Percentiles rank a stretch among this genome's conserved stretches.
These are phyloP conservation scores for Trametes punicea DNA, from an alignment of 768 basidiomycete species.

Conservation along the genomic window DNA sequence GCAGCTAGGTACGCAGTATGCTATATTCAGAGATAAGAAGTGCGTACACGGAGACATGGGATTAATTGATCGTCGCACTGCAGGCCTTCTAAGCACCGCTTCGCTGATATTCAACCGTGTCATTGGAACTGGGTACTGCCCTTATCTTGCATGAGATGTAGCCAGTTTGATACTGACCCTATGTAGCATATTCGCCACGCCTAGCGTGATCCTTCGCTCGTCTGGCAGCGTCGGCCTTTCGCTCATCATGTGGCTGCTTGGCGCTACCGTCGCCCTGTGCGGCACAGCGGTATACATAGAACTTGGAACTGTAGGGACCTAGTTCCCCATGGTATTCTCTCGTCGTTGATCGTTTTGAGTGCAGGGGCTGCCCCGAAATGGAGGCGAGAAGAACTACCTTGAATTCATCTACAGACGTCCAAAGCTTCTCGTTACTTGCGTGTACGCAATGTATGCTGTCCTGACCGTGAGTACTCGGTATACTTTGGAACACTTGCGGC, in stretches of 20 bases:
- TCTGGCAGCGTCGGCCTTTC: constrained; percentile 71
- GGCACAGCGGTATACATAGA: constrained; percentile 76
- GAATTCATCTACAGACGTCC: constrained; percentile 68
- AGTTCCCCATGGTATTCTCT: background rate
- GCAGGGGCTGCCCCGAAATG: constrained; percentile 65
- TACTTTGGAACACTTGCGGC: background rate
- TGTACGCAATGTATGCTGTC: constrained; percentile 54
- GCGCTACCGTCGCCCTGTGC: constrained; percentile 57
- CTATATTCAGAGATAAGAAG: too few relatives aligned
- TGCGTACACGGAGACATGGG: too few relatives aligned
- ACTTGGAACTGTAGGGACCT: constrained; percentile 56
- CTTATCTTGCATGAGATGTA: background rate
- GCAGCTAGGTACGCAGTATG: constrained; percentile 42
- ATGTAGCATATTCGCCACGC: constrained; percentile 65
- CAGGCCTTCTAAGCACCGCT: constrained; percentile 34
- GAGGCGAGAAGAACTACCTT: constrained; percentile 75
- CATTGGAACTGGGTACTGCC: constrained; percentile 64
- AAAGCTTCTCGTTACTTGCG: constrained; percentile 56
- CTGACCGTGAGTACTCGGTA: constrained; percentile 45
- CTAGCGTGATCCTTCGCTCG: constrained; percentile 59
- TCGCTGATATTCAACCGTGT: constrained; percentile 74
- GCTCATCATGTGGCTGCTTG: constrained; percentile 68
- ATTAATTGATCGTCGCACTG: too few relatives aligned
- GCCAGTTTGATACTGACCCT: background rate
- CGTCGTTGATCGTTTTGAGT: background rate